Evolutionary conservation across 225 moss, liverwort and hornwort species (phyloP).

Genomic region (Sphagnum contortum): DNA sequence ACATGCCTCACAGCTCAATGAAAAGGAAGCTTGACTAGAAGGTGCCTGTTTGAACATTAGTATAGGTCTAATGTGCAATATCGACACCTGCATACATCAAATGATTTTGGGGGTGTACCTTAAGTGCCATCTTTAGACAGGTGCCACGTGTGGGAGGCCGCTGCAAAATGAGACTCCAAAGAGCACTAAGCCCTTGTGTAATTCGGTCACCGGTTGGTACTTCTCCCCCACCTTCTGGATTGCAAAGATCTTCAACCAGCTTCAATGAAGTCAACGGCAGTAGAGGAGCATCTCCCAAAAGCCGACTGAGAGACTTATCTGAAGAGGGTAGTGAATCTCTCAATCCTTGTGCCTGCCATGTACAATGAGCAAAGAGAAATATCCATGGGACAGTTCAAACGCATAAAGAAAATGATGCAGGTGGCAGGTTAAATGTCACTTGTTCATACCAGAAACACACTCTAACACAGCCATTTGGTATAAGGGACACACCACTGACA

Average conservation of each 20-base stretch:
- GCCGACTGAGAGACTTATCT: slow-evolving; percentile 86
- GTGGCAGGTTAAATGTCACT: background rate
- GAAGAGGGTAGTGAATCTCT: slow-evolving; percentile 78
- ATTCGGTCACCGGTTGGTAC: slow-evolving; percentile 63
- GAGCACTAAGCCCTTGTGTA: slow-evolving; percentile 91
- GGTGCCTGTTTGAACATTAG: no score
- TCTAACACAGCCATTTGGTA: background rate
- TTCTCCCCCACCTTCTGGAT: slow-evolving; percentile 50
- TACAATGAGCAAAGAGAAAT: slow-evolving; percentile 4
- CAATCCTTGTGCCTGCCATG: slow-evolving; percentile 74
- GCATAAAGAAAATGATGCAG: background rate
- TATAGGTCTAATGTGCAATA: no score
- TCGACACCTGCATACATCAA: no score
- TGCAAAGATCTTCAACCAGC: slow-evolving; percentile 89
- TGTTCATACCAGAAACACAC: no score
- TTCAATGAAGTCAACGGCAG: slow-evolving; percentile 68
- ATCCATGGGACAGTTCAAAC: slow-evolving; percentile 6
- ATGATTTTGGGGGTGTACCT: slow-evolving; percentile 18
- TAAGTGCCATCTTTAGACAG: slow-evolving; percentile 81
- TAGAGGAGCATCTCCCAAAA: slow-evolving; percentile 85
- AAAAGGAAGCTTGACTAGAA: no score
- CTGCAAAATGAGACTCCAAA: slow-evolving; percentile 98
- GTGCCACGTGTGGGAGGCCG: slow-evolving; percentile 83
- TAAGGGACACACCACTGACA: slow-evolving; percentile 57
- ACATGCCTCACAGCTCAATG: no score